Evolutionary conservation across 495 filamentous ascomycete species (phyloP).

Genomic region (Aspergillus homomorphus): DNA sequence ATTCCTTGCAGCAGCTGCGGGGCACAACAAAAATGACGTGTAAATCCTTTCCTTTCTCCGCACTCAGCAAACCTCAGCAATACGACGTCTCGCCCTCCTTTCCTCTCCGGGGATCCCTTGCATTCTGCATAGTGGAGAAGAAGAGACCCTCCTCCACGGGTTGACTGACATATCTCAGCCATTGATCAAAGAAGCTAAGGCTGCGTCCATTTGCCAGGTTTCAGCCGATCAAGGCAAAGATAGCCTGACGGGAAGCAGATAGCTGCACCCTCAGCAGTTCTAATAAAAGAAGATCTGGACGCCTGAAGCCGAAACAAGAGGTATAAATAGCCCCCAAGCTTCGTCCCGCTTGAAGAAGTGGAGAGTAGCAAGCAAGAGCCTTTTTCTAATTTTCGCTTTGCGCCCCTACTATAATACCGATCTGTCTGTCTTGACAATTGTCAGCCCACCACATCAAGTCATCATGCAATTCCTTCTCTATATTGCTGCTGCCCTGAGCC

Average conservation of each 20-base stretch:
- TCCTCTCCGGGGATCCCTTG: neutral
- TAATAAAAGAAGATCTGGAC: neutral
- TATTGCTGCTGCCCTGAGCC: neutral
- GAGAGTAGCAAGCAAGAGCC: neutral
- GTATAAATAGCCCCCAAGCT: neutral
- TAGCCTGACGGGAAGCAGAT: neutral
- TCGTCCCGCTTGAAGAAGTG: neutral
- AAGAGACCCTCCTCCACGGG: neutral
- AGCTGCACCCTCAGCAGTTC: neutral
- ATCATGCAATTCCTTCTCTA: neutral
- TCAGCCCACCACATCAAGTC: neutral
- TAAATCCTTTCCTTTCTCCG: neutral
- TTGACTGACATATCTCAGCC: neutral
- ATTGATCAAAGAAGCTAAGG: neutral
- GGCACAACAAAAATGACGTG: neutral
- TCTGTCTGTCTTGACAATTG: too few species aligned
- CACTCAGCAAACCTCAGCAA: neutral
- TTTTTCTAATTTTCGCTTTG: too few species aligned
- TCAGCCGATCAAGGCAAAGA: neutral
- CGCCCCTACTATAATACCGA: too few species aligned
- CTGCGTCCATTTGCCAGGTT: neutral
- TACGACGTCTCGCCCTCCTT: neutral
- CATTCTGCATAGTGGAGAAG: neutral
- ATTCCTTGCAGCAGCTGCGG: neutral
- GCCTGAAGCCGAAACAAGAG: neutral